These are phyloP conservation scores for Quercus lobata DNA, from an alignment of 331 rosid species.

Conservation along the genomic window DNA sequence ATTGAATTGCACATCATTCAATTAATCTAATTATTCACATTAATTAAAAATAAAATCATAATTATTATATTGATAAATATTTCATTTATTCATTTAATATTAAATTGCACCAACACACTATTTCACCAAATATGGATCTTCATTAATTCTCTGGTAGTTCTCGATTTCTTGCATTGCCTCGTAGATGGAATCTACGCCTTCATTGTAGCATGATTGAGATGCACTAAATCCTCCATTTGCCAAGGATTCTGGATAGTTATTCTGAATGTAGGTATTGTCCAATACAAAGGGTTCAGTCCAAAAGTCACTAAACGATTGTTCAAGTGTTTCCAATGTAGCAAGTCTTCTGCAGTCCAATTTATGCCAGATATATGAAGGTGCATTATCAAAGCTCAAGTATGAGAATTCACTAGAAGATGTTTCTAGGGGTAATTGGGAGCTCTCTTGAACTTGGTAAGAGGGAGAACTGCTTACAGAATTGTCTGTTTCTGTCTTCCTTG, in stretches of 20 bases:
- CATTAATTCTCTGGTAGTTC: too few species aligned
- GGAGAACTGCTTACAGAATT: too few species aligned
- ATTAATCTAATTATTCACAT: too few species aligned
- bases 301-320: constrained; percentile 19
- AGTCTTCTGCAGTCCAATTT: constrained; percentile 5
- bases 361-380: too few species aligned
- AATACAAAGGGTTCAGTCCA: constrained; percentile 50
- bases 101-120: too few species aligned
- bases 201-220: not conserved
- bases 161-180: too few species aligned
- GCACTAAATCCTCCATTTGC: not conserved
- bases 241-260: not conserved
- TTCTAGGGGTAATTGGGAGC: constrained; percentile 5
- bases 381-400: not conserved
- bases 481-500: too few species aligned
- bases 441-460: constrained; percentile 9
- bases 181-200: not conserved
- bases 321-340: constrained; percentile 10
- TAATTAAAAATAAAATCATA: too few species aligned
- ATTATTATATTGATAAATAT: too few species aligned
- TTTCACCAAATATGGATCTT: too few species aligned
- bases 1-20: too few species aligned
- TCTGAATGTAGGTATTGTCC: constrained; percentile 14
- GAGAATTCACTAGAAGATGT: constrained; percentile 22
- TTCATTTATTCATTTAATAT: too few species aligned